These are phyloP conservation scores for Vicia faba DNA, from an alignment of 306 rosid species.

Conservation along the genomic window DNA sequence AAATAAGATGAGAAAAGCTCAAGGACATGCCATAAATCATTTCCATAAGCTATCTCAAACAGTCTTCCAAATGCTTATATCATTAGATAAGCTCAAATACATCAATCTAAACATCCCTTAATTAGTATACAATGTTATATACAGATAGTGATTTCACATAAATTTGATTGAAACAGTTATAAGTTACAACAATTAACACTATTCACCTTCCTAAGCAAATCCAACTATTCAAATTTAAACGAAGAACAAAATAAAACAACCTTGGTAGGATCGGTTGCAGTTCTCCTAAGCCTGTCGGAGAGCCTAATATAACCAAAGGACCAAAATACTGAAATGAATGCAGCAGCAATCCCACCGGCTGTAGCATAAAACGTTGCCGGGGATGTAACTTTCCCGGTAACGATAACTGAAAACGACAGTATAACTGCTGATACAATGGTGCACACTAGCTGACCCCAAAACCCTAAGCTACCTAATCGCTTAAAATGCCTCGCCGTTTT, in stretches of 20 bases:
- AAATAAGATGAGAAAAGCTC: too few relatives aligned
- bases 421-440: slow-evolving; percentile 89
- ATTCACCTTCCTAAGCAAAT: slow-evolving; percentile 3
- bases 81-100: too few relatives aligned
- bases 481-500: slow-evolving; percentile 87
- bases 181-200: not conserved
- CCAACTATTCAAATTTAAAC: not conserved
- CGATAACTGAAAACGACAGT: slow-evolving; percentile 80
- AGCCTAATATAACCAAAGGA: slow-evolving; percentile 96
- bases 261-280: slow-evolving; percentile 87
- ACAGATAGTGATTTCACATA: not conserved
- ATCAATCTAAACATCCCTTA: too few relatives aligned
- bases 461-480: slow-evolving; percentile 86
- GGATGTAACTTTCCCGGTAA: slow-evolving; percentile 79
- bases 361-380: slow-evolving; percentile 94
- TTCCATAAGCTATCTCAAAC: too few relatives aligned
- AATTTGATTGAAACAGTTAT: not conserved
- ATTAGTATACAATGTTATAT: not conserved
- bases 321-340: slow-evolving; percentile 93
- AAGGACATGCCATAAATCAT: too few relatives aligned
- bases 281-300: slow-evolving; percentile 74
- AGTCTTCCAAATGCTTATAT: too few relatives aligned
- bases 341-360: slow-evolving; percentile 88
- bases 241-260: slow-evolving; percentile 32
- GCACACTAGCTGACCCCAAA: slow-evolving; percentile 96